Evolutionary conservation across 2,329 filamentous ascomycete genomes (phyloP), one percentile per base, ranked within the genome.

Genomic region (Calonectria pauciramosa): DNA sequence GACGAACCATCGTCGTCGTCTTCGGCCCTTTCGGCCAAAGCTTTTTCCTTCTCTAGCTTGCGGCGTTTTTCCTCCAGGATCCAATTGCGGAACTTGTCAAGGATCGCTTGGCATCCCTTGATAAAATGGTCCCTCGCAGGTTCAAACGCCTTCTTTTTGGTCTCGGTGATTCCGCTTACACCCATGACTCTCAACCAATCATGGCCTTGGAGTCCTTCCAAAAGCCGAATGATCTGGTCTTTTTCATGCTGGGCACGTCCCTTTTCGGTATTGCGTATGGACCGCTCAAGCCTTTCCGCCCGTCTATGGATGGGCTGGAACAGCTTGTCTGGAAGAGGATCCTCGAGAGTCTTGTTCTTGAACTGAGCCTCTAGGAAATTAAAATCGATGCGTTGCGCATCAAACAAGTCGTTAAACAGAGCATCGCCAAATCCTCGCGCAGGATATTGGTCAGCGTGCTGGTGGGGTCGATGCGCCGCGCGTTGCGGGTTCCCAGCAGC

Each of bases 171-270:
- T 26, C 91, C 95, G 77, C 93, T 96, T 41, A 99, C 94, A 32
- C 96, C 97, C 92, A 99, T 96, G 5, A 96, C 91, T 75, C 94
- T 93, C 71, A 98, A 88, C 97, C 97, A 99, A 84, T 99, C 97
- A 72, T 94, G 95, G 3, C 96, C 95, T 83, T 95, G 94, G 1
- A 99, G 89, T 23, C 95, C 95, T 69, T 97, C 95, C 9, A 98
- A 89, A 20, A 93, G 84, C 41, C 91, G 88, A 69, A 91, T 89
- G 51, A 93, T 90, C 79, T 93, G 91, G 74, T 93, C 91, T 78
- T 90, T 91, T 79, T 93, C 92, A 86, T 93, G 92, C 78, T 93
- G 91, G 20, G 92, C 92, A 13, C 91, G 89, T 16, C 91, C 91
- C 81, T 90, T 92, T 81, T 93, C 92, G 0, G 90, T 88, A 76